These are phyloP conservation scores for Trypanosoma lewisi DNA, from an alignment of 208 protist species.

Conservation along the genomic window DNA sequence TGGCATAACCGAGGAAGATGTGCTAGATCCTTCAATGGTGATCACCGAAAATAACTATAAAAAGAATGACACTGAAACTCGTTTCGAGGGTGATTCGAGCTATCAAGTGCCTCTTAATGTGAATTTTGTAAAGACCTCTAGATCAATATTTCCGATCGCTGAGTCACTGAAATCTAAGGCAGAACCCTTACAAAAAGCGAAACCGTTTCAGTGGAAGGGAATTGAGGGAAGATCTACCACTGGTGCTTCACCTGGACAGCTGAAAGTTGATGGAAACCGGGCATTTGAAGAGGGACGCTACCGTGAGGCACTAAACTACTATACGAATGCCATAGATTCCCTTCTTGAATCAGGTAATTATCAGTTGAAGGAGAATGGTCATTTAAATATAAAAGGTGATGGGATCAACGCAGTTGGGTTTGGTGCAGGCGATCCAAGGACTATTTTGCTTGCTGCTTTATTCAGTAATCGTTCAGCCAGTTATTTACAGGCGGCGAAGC, in stretches of 20 bases:
- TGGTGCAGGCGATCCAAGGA: slow-evolving; percentile 6
- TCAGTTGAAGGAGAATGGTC: slow-evolving; percentile 8
- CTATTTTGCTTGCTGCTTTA: slow-evolving; percentile 69
- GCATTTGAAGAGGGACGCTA: slow-evolving; percentile 85
- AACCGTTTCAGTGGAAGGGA: neutral
- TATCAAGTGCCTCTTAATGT: neutral
- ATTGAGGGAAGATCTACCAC: neutral
- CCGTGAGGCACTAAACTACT: slow-evolving; percentile 69
- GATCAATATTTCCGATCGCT: slow-evolving; percentile 4
- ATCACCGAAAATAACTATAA: neutral
- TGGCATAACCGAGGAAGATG: slow-evolving; percentile 71
- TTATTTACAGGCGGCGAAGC: slow-evolving; percentile 68
- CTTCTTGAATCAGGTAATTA: slow-evolving; percentile 32
- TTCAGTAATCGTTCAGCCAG: slow-evolving; percentile 95
- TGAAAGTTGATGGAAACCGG: slow-evolving; percentile 89
- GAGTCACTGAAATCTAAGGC: neutral
- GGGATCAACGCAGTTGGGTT: neutral
- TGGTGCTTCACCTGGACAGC: slow-evolving; percentile 36
- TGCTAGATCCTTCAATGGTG: slow-evolving; percentile 41
- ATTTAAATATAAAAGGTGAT: slow-evolving; percentile 1
- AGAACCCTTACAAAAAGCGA: neutral
- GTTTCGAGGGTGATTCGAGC: neutral
- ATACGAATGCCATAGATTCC: slow-evolving; percentile 80
- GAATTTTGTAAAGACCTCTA: slow-evolving; percentile 11
- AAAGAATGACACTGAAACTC: neutral